A percentile compares a stretch with the other conserved stretches of the same genome.
phyloP scores from a whole-genome alignment of 1,284 basidiomycete species.

The Cystobasidiaceae sp. region DNA sequence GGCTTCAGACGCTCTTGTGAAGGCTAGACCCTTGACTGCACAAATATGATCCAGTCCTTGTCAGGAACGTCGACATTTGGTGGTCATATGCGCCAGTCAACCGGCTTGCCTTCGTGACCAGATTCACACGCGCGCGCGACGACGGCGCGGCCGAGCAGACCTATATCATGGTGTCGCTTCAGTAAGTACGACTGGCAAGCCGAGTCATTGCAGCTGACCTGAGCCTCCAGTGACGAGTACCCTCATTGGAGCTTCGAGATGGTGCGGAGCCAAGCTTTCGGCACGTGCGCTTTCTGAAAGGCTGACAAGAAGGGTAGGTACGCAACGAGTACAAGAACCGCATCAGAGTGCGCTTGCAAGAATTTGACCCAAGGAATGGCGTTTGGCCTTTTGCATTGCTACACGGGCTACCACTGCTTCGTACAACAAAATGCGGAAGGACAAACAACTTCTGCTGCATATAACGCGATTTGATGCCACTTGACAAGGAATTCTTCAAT shows the following conservation, averaged over 20 bases:
- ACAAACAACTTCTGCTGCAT: no score
- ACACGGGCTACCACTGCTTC: no score
- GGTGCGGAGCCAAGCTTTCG: no score
- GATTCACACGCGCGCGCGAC: conserved; percentile 12
- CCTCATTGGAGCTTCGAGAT: not conserved
- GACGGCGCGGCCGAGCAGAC: conserved; percentile 37
- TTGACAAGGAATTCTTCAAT: no score
- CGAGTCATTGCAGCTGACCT: not conserved
- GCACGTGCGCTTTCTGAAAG: not conserved
- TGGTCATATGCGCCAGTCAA: no score
- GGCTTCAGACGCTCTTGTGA: conserved; percentile 56
- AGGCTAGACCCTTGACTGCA: conserved; percentile 57
- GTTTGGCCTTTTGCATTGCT: no score
- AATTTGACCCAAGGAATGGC: no score
- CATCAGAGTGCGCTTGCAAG: no score
- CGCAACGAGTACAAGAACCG: not conserved
- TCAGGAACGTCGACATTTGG: no score
- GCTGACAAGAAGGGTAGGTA: not conserved
- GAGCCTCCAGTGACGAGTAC: conserved; percentile 35
- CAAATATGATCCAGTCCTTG: no score
- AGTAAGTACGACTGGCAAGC: not conserved
- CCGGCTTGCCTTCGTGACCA: conserved; percentile 35
- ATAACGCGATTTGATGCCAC: no score
- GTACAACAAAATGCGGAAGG: no score
- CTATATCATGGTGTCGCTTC: conserved; percentile 31